Percentiles rank a stretch among this genome's conserved stretches.
These are phyloP conservation scores for Bimuria novae-zelandiae DNA, from an alignment of 2,329 filamentous ascomycete species.

Conservation along the genomic window DNA sequence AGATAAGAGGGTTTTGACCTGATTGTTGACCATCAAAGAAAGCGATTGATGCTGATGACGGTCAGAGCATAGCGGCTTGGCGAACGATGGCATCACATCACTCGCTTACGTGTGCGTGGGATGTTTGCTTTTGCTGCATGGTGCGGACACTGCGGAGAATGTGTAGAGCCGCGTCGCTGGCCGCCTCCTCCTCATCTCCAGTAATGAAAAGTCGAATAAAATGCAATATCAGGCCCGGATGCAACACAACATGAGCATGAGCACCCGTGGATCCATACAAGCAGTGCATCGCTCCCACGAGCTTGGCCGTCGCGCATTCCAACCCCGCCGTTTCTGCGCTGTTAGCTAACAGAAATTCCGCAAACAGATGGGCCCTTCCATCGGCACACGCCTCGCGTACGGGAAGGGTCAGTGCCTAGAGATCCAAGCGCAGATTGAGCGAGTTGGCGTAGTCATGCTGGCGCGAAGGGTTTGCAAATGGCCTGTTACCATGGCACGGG, in stretches of 20 bases:
- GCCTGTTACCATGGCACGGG: background rate
- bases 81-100: background rate
- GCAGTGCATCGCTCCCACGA: background rate
- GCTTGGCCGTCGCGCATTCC: constrained; percentile 13
- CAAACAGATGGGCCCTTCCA: constrained; percentile 13
- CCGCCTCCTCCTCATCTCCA: constrained; percentile 1
- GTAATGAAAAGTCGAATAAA: background rate
- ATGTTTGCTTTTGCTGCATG: constrained; percentile 17
- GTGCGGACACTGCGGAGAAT: background rate
- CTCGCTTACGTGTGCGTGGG: constrained; percentile 13
- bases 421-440: constrained; percentile 23
- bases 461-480: constrained; percentile 22
- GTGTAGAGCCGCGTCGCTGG: background rate
- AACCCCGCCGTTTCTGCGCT: constrained; percentile 10
- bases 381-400: constrained; percentile 2
- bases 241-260: background rate
- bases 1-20: no score
- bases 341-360: constrained; percentile 29
- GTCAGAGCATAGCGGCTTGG: constrained; percentile 1
- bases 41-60: no score
- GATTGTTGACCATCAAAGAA: no score
- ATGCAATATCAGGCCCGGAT: constrained; percentile 1
- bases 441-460: constrained; percentile 30
- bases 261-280: background rate
- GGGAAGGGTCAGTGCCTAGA: no score